Percentiles rank a stretch among this genome's conserved stretches.
phyloP scores from a whole-genome alignment of 2,329 filamentous ascomycete genomes.

The Intubia oerlemansii region DNA sequence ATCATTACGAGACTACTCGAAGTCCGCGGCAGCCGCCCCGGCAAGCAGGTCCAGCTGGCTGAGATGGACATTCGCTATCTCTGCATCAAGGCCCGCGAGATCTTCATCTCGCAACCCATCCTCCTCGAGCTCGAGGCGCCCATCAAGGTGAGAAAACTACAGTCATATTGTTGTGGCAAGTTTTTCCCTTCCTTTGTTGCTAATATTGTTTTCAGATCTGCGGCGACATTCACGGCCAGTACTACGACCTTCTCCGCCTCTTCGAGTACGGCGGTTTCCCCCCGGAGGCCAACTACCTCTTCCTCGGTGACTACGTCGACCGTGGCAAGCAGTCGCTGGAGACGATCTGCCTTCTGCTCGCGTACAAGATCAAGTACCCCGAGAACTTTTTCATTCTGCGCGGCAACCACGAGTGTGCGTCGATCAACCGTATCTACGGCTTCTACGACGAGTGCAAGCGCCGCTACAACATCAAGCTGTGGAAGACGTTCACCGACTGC shows the following conservation, averaged over 20 bases:
- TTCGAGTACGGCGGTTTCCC: constrained; percentile 98
- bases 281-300: constrained; percentile 96
- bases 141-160: constrained; percentile 93
- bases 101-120: constrained; percentile 98
- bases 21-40: constrained; percentile 90
- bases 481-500: constrained; percentile 94
- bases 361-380: constrained; percentile 93
- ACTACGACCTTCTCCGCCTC: constrained; percentile 89
- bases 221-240: constrained; percentile 97
- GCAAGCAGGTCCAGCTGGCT: constrained; percentile 93
- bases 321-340: constrained; percentile 90
- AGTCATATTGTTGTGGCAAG: too few relatives aligned
- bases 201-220: constrained; percentile 64
- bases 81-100: constrained; percentile 96
- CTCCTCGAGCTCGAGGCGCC: constrained; percentile 93
- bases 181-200: neutral
- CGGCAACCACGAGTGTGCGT: constrained; percentile 92
- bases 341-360: constrained; percentile 78
- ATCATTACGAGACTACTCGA: constrained; percentile 98
- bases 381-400: constrained; percentile 93
- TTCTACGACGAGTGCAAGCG: constrained; percentile 98
- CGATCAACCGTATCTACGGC: constrained; percentile 85
- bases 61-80: constrained; percentile 93
- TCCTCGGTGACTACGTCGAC: constrained; percentile 91
- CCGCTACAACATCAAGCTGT: constrained; percentile 87